Evolutionary conservation across 371 early-diverging fungal genomes (phyloP), one percentile per base, ranked within the genome.

Genomic region (Syncephalis plumigaleata): DNA sequence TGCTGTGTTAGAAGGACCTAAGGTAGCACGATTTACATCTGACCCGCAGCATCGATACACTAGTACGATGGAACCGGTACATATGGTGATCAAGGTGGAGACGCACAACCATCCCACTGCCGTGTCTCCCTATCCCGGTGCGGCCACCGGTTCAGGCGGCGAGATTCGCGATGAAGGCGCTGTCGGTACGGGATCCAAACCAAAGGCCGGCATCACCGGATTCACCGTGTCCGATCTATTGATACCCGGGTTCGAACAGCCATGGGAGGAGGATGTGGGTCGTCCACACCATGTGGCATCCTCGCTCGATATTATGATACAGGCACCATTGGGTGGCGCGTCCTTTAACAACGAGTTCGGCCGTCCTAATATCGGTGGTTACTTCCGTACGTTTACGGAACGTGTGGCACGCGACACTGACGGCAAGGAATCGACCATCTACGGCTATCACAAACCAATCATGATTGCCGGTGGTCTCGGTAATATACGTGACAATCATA

Each of bases 61-160:
- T 43, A 60, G 60, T 36, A 70, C 59, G 49, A 65, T 68, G 44
- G 73, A 47, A 46, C 52, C 47, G 17, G 77, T 87, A 2, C 91
- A 95, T 60, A 81, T 84, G 50, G 75, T 96, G 21, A 80, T 77
- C 52, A 93, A 96, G 71, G 97, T 96, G 18, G 97, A 96, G 68
- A 96, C 97, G 0, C 97, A 96, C 64, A 96, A 96, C 65, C 97
- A 96, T 63, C 97, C 97, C 37, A 96, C 95, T 16, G 92, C 92
- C 11, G 91, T 96, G 13, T 92, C 93, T 27, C 97, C 97, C 37
- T 93, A 81, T 64, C 86, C 95, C 25, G 97, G 97, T 56, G 97
- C 97, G 13, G 79, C 84, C 13, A 88, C 88, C 21, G 88, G 89
- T 46, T 77, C 92, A 11, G 95, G 95, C 59, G 97, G 95, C 59